Evolutionary conservation across 1,284 basidiomycete species (phyloP), one percentile per base, ranked within the genome.

Genomic region (Megacollybia platyphylla): DNA sequence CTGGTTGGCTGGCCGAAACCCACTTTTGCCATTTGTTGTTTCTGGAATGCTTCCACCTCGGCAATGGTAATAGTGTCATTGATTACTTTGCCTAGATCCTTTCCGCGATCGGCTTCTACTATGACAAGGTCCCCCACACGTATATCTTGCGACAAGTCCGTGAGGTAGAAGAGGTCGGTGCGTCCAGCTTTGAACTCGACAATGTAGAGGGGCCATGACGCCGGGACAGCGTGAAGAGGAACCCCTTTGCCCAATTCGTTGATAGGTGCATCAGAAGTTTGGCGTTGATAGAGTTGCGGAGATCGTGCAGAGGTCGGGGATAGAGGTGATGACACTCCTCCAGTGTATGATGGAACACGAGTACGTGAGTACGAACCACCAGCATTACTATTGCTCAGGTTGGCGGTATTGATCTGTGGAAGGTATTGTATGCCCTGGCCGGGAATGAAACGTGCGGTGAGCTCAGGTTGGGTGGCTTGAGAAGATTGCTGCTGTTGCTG

Each of bases 181-280:
- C 94, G 78, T 0, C 90, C 90, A 0, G 91, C 91, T 65, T 97
- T 97, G 71, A 98, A 98, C 57, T 96, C 88, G 53, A 97, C 87
- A 54, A 97, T 93, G 68, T 80, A 97, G 4, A 97, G 72, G n/a
- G 87, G 87, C 65, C 86, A 90, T 18, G 79, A 77, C 11, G 81
- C 63, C 0, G 90, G 82, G 26, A 98, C 79, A 26, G 80, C 65
- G 53, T 84, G 78, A 11, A 97, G 70, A 0, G 92, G 89, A 0
- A 97, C 75, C 13, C 93, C 93, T 55, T 86, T 87, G 39, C 93
- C 93, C 9, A 96, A 77, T 17, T 93, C 88, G 20, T 62, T 65
- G 46, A 80, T 57, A 20, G 62, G 57, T 18, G 61, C 59, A 8
- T 57, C 35, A 29, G 48, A 2, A 73, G 70, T 47, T 31, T 69